These are phyloP conservation scores for Cinnamomum chago DNA, from an alignment of 164 flowering plant species.

Conservation along the genomic window DNA sequence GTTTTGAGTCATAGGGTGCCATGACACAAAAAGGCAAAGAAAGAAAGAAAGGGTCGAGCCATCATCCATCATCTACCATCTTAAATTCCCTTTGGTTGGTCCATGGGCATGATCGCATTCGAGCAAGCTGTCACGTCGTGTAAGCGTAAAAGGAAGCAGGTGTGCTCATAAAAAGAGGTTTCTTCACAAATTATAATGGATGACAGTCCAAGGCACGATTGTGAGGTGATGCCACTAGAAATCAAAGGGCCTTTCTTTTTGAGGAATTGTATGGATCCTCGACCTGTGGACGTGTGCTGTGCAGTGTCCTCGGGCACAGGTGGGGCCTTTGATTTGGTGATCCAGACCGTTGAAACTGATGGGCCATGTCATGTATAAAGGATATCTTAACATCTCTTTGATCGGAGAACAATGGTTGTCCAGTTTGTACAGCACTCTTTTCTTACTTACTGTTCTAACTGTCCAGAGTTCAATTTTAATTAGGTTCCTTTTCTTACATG, in stretches of 20 bases:
- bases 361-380: background rate
- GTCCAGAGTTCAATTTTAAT: too few species aligned
- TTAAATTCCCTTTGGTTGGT: background rate
- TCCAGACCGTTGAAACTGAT: background rate
- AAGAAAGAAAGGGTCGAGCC: background rate
- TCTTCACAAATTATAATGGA: slow-evolving; percentile 3
- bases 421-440: too few species aligned
- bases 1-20: background rate
- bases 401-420: background rate
- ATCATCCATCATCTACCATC: background rate
- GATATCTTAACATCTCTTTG: background rate
- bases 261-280: background rate
- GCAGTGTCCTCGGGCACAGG: background rate
- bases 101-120: slow-evolving; percentile 7
- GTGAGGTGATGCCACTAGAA: slow-evolving; percentile 6
- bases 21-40: background rate
- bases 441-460: too few species aligned
- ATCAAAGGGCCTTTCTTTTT: background rate
- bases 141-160: background rate
- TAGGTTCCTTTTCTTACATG: too few species aligned
- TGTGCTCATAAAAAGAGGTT: slow-evolving; percentile 3
- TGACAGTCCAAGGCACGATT: slow-evolving; percentile 6
- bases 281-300: background rate
- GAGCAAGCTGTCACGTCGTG: slow-evolving; percentile 3
- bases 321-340: background rate